Evolutionary conservation across 2,329 filamentous ascomycete genomes (phyloP), one percentile per base, ranked within the genome.

Genomic region (Coniochaeta sp.): DNA sequence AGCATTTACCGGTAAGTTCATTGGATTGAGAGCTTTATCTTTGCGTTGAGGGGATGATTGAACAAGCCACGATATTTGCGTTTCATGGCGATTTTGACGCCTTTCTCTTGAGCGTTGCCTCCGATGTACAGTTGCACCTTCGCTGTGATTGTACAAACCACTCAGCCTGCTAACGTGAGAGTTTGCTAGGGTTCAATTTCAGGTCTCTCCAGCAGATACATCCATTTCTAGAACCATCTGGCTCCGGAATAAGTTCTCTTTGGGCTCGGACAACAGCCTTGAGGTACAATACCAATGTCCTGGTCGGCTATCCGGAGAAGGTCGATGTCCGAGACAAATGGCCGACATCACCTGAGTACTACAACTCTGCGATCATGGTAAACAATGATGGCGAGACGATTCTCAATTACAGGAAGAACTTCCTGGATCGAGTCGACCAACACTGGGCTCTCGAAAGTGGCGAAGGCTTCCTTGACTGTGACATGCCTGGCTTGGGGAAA

Each of bases 291-390:
- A 92, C 89, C 67, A 75, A 80, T 57, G 88, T 93, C 0, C 81
- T 84, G 0, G 84, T 85, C 1, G 90, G 90, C 0, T 95, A 93
- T 59, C 90, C 90, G 0, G 90, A 95, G 60, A 84, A 82, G 65
- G 82, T 81, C 0, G 84, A 87, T 57, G 67, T 81, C 0, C 69
- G 75, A 0, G 57, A 70, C 0, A 75, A 76, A 26, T 84, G 82
- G 79, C 83, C 84, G 0, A 72, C 80, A 0, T 71, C 68, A 0
- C 79, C 81, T 0, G 80, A 84, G 63, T 84, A 81, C 36, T 85
- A 84, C 68, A 85, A 85, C 60, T 78, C 79, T 1, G 72, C 76
- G 0, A 77, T 88, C 1, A 73, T 85, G 0, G 77, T 88, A 3
- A 83, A 81, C 58, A 69, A 65, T 0, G 82, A 87, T 0, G 86